phyloP scores from a whole-genome alignment of 2,329 filamentous ascomycete species.

The Calonectria montana region DNA sequence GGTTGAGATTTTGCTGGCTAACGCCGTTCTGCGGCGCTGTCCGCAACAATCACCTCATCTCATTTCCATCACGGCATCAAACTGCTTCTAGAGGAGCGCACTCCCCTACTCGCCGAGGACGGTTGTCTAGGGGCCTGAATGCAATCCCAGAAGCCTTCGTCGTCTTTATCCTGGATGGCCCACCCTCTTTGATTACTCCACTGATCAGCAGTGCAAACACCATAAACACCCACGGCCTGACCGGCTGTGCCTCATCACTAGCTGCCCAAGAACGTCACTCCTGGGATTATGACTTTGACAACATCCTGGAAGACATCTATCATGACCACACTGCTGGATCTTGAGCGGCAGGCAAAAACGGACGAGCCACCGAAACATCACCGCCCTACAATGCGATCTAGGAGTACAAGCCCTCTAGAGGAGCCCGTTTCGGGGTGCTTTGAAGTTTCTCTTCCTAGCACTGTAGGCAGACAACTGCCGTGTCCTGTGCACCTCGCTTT shows the following conservation, averaged over 20 bases:
- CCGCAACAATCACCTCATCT: background rate
- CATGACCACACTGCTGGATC: conserved; percentile 22
- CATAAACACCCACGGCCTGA: conserved; percentile 36
- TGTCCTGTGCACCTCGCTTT: background rate
- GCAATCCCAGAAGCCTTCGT: conserved; percentile 12
- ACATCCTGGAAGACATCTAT: conserved; percentile 24
- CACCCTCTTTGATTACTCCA: conserved; percentile 26
- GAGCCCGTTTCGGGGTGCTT: background rate
- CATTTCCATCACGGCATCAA: background rate
- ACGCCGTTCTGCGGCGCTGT: background rate
- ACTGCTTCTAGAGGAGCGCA: background rate
- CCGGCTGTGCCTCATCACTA: conserved; percentile 39
- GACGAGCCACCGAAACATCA: conserved; percentile 20
- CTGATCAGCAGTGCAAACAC: conserved; percentile 34
- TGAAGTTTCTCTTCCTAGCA: background rate
- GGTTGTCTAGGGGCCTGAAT: conserved; percentile 7
- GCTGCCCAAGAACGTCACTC: conserved; percentile 26
- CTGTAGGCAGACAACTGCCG: background rate
- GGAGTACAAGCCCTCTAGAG: background rate
- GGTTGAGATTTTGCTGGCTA: background rate
- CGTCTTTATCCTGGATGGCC: conserved; percentile 12
- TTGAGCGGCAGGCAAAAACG: conserved; percentile 15
- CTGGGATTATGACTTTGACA: conserved; percentile 18
- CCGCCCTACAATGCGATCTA: conserved; percentile 16
- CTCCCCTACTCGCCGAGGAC: conserved; percentile 9